Evolutionary conservation across 2,329 filamentous ascomycete species (phyloP).

Genomic region (Macrophomina phaseolina): DNA sequence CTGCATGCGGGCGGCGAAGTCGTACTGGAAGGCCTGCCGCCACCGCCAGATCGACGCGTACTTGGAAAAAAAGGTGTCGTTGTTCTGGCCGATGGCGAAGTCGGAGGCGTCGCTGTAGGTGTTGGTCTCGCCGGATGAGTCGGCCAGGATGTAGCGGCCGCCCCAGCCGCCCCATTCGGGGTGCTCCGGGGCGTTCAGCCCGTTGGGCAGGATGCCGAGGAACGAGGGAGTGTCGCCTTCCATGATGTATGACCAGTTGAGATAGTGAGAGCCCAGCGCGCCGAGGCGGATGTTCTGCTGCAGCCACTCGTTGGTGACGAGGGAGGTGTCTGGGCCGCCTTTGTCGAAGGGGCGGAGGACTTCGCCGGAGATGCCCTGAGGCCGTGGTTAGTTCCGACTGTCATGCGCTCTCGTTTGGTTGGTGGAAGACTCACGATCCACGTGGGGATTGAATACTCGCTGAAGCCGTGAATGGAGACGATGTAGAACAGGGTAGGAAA

Average conservation of each 20-base stretch:
- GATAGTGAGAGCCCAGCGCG: slow-evolving; percentile 51
- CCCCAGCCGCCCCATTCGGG: slow-evolving; percentile 54
- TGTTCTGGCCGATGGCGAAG: slow-evolving; percentile 42
- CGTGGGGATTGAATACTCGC: slow-evolving; percentile 53
- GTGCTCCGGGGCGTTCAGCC: slow-evolving; percentile 45
- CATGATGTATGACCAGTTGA: slow-evolving; percentile 51
- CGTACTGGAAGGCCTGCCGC: slow-evolving; percentile 49
- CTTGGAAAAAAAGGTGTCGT: slow-evolving; percentile 36
- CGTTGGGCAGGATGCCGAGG: slow-evolving; percentile 51
- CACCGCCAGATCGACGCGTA: slow-evolving; percentile 51
- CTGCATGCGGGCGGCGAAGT: slow-evolving; percentile 51
- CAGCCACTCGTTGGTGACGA: slow-evolving; percentile 55
- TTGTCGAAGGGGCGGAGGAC: slow-evolving; percentile 45
- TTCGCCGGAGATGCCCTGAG: slow-evolving; percentile 34
- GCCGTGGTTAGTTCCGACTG: background rate
- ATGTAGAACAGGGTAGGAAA: slow-evolving; percentile 59
- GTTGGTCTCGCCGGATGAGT: slow-evolving; percentile 28
- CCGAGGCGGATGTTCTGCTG: slow-evolving; percentile 55
- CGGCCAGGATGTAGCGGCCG: slow-evolving; percentile 44
- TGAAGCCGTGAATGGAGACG: slow-evolving; percentile 56
- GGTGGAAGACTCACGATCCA: slow-evolving; percentile 49
- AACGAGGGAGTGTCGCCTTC: slow-evolving; percentile 56
- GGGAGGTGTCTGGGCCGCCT: slow-evolving; percentile 49
- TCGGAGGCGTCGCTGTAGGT: slow-evolving; percentile 45
- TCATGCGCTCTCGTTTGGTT: background rate